Evolutionary conservation across 768 basidiomycete genomes (phyloP).

Genomic region (Hygrophorus pudorinus): DNA sequence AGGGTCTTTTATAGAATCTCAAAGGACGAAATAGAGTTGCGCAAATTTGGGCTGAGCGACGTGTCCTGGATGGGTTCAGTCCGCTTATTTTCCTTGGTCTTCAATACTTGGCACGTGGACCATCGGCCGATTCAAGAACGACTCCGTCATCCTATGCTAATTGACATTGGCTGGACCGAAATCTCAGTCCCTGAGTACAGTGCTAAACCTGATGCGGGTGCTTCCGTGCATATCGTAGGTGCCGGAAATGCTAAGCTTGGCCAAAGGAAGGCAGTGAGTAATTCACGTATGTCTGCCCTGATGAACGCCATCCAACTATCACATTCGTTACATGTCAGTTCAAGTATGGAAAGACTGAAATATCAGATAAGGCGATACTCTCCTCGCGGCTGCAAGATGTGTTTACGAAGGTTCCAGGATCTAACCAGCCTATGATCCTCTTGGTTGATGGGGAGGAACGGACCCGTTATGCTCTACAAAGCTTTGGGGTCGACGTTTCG

Average conservation of each 20-base stretch:
- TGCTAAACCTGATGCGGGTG: slow-evolving; percentile 5
- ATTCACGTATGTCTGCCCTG: not conserved
- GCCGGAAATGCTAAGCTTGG: slow-evolving; percentile 12
- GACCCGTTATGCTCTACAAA: slow-evolving; percentile 27
- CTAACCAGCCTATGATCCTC: slow-evolving; percentile 28
- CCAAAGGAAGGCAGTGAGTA: slow-evolving; percentile 6
- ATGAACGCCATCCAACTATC: not conserved
- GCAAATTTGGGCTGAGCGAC: slow-evolving; percentile 20
- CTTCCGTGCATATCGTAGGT: slow-evolving; percentile 17
- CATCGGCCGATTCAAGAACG: slow-evolving; percentile 20
- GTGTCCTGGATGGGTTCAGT: slow-evolving; percentile 23
- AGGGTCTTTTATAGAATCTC: slow-evolving; percentile 25
- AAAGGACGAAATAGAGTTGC: slow-evolving; percentile 13
- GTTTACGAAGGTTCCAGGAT: slow-evolving; percentile 12
- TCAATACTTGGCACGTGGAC: slow-evolving; percentile 26
- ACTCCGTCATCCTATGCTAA: slow-evolving; percentile 19
- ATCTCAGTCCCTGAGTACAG: slow-evolving; percentile 15
- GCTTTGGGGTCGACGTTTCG: slow-evolving; percentile 31
- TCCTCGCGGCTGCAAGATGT: slow-evolving; percentile 12
- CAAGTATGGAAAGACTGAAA: slow-evolving; percentile 17
- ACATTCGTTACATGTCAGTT: slow-evolving; percentile 16
- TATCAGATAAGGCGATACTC: slow-evolving; percentile 11
- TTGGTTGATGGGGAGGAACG: slow-evolving; percentile 35
- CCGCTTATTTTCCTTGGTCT: slow-evolving; percentile 26
- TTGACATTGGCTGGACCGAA: slow-evolving; percentile 36